These are phyloP conservation scores for apple (Malus domestica) DNA, from an alignment of 306 rosid genomes.

Conservation along the genomic window DNA sequence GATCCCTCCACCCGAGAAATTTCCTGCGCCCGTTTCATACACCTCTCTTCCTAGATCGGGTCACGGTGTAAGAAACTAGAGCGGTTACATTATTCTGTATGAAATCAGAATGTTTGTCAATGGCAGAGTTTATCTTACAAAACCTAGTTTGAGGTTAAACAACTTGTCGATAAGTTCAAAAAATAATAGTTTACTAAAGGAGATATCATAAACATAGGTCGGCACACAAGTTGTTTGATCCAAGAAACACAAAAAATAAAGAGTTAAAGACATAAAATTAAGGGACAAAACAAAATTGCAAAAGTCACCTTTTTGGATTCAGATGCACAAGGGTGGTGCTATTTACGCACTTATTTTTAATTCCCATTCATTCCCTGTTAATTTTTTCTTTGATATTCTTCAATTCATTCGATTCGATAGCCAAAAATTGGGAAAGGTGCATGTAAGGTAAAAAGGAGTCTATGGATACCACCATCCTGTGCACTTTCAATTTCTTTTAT, in stretches of 20 bases:
- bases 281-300: neutral
- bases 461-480: no score
- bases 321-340: neutral
- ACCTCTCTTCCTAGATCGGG: no score
- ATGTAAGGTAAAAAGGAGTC: no score
- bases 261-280: neutral
- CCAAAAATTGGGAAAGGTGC: no score
- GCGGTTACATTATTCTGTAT: neutral
- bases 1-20: neutral
- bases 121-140: neutral
- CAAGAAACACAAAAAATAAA: neutral
- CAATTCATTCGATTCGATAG: no score
- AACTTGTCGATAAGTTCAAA: neutral
- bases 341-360: no score
- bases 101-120: neutral
- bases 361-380: fast-evolving
- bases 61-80: neutral
- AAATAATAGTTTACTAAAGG: neutral
- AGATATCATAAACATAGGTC: neutral
- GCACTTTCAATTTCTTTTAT: neutral
- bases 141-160: neutral
- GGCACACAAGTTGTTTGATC: conserved; percentile 16
- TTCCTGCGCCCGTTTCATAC: neutral
- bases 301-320: conserved; percentile 3
- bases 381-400: no score